These are phyloP conservation scores for Inga leiocalycina DNA, from an alignment of 306 rosid genomes.

Conservation along the genomic window DNA sequence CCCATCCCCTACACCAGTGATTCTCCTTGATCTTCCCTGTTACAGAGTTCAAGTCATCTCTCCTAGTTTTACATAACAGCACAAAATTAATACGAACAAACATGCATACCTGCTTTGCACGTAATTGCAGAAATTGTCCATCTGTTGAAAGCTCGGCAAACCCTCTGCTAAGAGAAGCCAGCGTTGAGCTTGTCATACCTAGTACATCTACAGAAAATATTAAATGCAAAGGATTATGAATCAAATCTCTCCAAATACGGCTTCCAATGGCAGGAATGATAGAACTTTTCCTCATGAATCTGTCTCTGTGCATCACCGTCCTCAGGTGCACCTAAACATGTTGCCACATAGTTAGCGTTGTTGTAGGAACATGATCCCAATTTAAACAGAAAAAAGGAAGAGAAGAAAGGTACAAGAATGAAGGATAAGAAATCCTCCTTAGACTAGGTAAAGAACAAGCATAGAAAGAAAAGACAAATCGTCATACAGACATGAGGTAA, in stretches of 20 bases:
- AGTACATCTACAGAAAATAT: slow-evolving; percentile 93
- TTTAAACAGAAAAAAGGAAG: neutral
- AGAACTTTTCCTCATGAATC: slow-evolving; percentile 94
- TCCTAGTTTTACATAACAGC: slow-evolving; percentile 17
- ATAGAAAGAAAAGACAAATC: neutral
- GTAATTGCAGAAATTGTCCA: slow-evolving; percentile 90
- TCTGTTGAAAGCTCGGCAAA: slow-evolving; percentile 98
- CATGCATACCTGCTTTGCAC: slow-evolving; percentile 80
- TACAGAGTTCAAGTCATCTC: slow-evolving; percentile 39
- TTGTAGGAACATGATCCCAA: slow-evolving; percentile 5
- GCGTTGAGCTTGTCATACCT: slow-evolving; percentile 98
- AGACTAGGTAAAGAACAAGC: neutral
- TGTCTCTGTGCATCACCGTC: slow-evolving; percentile 91
- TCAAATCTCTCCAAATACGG: slow-evolving; percentile 96
- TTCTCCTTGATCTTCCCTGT: slow-evolving; percentile 92
- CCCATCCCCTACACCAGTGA: slow-evolving; percentile 97
- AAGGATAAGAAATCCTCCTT: neutral
- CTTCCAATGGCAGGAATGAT: slow-evolving; percentile 81
- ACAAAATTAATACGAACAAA: slow-evolving; percentile 7
- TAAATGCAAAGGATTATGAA: slow-evolving; percentile 93
- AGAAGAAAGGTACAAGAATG: neutral
- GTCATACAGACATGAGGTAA: neutral
- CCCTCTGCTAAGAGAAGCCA: slow-evolving; percentile 93
- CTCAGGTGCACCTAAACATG: slow-evolving; percentile 85
- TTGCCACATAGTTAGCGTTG: slow-evolving; percentile 32